Conservation (phyloP, 352 stramenopile species). For the Pythium dissimile region DNA sequence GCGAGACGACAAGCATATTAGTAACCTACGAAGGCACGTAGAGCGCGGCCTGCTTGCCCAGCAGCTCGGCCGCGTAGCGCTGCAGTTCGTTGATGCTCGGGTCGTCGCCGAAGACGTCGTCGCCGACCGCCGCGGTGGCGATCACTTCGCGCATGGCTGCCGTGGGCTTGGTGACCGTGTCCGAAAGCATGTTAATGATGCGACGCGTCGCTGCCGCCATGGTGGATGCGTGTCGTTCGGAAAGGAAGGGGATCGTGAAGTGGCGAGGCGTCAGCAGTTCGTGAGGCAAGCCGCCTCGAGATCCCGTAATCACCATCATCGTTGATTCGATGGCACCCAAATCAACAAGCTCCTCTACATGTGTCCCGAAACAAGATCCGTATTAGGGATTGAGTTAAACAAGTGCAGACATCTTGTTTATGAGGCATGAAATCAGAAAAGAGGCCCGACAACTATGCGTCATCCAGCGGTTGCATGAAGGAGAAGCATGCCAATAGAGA, state of each 20-base stretch:
- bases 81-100: slow-evolving; percentile 94
- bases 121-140: slow-evolving; percentile 65
- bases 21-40: slow-evolving; percentile 94
- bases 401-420: too few relatives aligned
- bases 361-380: not conserved
- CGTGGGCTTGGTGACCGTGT: slow-evolving; percentile 96
- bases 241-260: not conserved
- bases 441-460: too few relatives aligned
- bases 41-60: slow-evolving; percentile 93
- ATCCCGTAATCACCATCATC: not conserved
- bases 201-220: slow-evolving; percentile 13
- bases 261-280: not conserved
- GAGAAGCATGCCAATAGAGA: too few relatives aligned
- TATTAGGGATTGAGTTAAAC: not conserved
- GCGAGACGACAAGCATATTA: too few relatives aligned
- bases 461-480: too few relatives aligned
- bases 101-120: slow-evolving; percentile 85
- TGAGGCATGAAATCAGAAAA: too few relatives aligned
- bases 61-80: slow-evolving; percentile 85
- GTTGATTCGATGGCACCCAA: not conserved
- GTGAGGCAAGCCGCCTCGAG: not conserved
- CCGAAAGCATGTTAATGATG: slow-evolving; percentile 93
- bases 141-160: slow-evolving; percentile 91
- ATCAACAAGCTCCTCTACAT: too few relatives aligned
- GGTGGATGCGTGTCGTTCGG: not conserved